Conservation (phyloP, 192 early-diverging fungal genomes). For the Linnemannia schmuckeri region DNA sequence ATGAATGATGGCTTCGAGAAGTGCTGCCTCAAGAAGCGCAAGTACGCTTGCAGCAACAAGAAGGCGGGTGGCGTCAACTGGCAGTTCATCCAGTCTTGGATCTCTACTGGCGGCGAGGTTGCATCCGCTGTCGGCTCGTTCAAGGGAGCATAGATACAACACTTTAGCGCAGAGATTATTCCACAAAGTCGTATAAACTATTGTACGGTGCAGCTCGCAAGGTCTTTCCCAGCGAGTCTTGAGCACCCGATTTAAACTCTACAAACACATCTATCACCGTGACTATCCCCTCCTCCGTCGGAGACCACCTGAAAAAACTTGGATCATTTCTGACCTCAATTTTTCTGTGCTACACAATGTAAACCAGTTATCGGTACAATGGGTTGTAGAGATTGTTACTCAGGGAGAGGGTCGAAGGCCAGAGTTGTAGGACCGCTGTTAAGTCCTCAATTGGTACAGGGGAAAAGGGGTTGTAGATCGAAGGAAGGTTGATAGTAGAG, state of each 20-base stretch:
- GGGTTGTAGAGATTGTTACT: too few species aligned
- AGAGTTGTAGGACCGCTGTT: too few species aligned
- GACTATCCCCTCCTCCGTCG: too few species aligned
- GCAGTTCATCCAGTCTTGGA: constrained; percentile 27
- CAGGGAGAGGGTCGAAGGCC: too few species aligned
- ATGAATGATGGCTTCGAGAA: constrained; percentile 24
- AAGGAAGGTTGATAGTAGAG: too few species aligned
- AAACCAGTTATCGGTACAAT: too few species aligned
- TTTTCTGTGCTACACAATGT: too few species aligned
- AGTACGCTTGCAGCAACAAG: constrained; percentile 32
- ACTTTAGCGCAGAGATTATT: constrained; percentile 1
- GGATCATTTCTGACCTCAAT: too few species aligned
- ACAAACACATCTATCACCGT: neutral
- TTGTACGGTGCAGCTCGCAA: constrained; percentile 18
- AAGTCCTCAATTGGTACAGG: too few species aligned
- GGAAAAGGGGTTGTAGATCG: too few species aligned
- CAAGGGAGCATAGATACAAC: neutral
- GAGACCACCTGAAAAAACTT: too few species aligned
- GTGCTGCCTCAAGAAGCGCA: constrained; percentile 27
- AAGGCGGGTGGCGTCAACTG: constrained; percentile 21
- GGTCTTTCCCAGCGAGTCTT: neutral
- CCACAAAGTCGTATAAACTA: constrained; percentile 4
- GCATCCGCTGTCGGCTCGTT: constrained; percentile 10
- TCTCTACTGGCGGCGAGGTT: constrained; percentile 15
- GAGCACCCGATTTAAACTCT: neutral